Base-by-base conservation (phyloP, 305 asterid species). In the Ruellia speciosa region DNA sequence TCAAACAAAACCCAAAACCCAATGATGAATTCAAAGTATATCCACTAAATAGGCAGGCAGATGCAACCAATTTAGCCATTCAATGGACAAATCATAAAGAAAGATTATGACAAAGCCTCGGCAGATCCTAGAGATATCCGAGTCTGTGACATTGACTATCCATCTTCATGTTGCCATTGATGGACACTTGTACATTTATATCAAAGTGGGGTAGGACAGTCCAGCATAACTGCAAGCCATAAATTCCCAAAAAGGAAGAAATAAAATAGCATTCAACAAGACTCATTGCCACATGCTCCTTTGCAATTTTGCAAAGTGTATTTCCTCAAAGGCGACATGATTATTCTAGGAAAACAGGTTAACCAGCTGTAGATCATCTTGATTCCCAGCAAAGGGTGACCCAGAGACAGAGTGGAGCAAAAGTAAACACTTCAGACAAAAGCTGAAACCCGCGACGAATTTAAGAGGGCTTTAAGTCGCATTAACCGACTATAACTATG, bases 401-500 rank as follows among this genome's bases (percentile, higher is more conserved):
- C 58, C 45, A 66, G 40, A 33, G 33, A 24, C 45, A 66, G 40
- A 33, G 33, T 35, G 14, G 60, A 34, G 52, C 61, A 52, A 24
- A 60, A 24, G 61, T 19, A 39, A 50, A 57, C 60, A 58, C 24
- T 56, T 58, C 14, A 51, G 49, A 18, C 19, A 39, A 59, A 20
- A 56, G 49, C 18, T 41, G 18, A 62, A 56, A 15, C 37, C 41
- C 2, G 11, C 12, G 9, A 6, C 14, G 52, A 40, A 31, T 54
- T 28, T 40, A 53, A 6, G 62, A 20, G 54, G 49, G 20, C 12
- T 37, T 37, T 37, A 37, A 37, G 58, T 55, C 52, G 69, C 63
- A 63, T 37, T 54, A 54, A 37, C 54, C 15, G 60, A 50, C 56
- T 41, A 47, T 52, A 33, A 67, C 48, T 63, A 58, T 14, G 55